Base-by-base conservation (phyloP, 2,329 filamentous ascomycete genomes). In the Fusarium stilboides region DNA sequence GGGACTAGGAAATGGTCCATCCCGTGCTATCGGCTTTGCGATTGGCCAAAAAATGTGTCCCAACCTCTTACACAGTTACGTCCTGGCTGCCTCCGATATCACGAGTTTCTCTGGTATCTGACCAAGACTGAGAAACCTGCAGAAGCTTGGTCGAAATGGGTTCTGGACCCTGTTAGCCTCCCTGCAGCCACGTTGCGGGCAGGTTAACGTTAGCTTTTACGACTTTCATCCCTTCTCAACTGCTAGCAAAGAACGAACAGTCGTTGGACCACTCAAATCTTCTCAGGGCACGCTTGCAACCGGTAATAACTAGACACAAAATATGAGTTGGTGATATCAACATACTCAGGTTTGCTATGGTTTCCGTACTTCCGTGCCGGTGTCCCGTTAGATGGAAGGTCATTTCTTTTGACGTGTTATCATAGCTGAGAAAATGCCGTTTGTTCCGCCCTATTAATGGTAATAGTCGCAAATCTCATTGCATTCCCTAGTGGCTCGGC, bases 401-500 rank as follows among this genome's bases (percentile, higher is more conserved):
- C 15, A 9, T 59, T 51, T 46, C 15, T 19, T 37, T 20, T 14
- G 13, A 24, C 15, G 20, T 12, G 34, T 37, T 47, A 47, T 36
- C 19, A 42, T 22, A 34, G 17, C 19, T 34, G 37, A 31, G 28
- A 31, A 12, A 5, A 10, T 45, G 34, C 56, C 55, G 57, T 34
- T 43, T 53, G 46, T 46, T 37, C 57, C 47, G 47, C 39, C 17
- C 19, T 4, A 15, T 66, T 45, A 20, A 22, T 37, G 31, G 46
- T 60, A 39, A 56, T 34, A 15, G 34, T 52, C 34, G 34, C 26
- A 24, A 44, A 70, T 69, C n/a, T 68, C 33, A 34, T 51, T 53
- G 28, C 67, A 68, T 70, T 70, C 57, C 66, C 52, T 37, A 39
- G 40, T 46, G 20, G 49, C 49, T 51, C 62, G 57, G 66, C 56